A percentile compares a stretch with the other conserved stretches of the same genome.
These are phyloP conservation scores for Lentinula boryana DNA, from an alignment of 768 basidiomycete genomes.

Conservation along the genomic window DNA sequence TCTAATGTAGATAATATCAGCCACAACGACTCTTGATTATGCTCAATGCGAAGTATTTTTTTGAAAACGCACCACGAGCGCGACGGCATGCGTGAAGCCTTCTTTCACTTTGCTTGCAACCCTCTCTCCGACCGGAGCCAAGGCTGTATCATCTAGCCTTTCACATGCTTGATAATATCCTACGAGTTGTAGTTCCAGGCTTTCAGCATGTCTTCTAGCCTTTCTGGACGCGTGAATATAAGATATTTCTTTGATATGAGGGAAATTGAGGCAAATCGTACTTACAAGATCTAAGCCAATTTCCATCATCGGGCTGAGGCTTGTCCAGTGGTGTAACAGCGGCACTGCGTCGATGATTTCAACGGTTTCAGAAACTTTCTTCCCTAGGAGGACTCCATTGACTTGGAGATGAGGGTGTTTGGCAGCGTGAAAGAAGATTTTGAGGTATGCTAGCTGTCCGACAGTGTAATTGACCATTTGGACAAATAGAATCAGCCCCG, in stretches of 20 bases:
- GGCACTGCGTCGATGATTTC: constrained; percentile 64
- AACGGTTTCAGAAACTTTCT: constrained; percentile 28
- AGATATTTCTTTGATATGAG: background rate
- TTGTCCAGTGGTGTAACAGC: constrained; percentile 81
- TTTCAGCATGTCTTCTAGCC: constrained; percentile 56
- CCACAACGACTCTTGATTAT: background rate
- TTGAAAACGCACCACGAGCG: constrained; percentile 53
- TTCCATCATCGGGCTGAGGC: constrained; percentile 81
- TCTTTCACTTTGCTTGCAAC: constrained; percentile 51
- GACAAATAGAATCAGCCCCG: too few relatives aligned
- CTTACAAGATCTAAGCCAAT: constrained; percentile 73
- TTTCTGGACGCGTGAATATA: constrained; percentile 19
- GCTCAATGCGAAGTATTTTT: background rate
- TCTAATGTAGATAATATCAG: constrained; percentile 25
- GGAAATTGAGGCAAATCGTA: constrained; percentile 3
- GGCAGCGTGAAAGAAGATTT: constrained; percentile 72
- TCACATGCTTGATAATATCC: constrained; percentile 77
- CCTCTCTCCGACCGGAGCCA: constrained; percentile 63
- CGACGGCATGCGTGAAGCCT: constrained; percentile 54
- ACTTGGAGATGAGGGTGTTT: constrained; percentile 74
- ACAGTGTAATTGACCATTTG: constrained; percentile 45
- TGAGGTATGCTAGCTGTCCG: constrained; percentile 59
- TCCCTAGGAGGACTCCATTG: constrained; percentile 74
- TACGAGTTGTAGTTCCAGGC: constrained; percentile 47
- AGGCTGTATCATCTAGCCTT: constrained; percentile 48